A percentile compares a stretch with the other conserved stretches of the same genome.
These are phyloP conservation scores for Odontarrhena argentea DNA, from an alignment of 345 rosid species.

Conservation along the genomic window DNA sequence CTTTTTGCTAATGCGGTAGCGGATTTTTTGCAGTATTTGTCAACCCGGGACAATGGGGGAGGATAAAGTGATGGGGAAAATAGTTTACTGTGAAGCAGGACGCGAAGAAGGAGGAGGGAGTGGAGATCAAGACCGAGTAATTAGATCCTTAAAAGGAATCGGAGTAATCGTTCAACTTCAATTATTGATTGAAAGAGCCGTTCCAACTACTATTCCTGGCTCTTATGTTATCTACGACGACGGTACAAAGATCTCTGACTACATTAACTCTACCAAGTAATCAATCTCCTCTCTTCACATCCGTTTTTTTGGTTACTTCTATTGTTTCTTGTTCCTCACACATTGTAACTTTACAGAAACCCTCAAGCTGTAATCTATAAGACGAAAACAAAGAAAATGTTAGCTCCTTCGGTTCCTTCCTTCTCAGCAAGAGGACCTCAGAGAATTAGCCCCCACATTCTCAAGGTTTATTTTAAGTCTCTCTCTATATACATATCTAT, in stretches of 20 bases:
- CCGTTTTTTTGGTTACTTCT: neutral
- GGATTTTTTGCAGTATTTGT: conserved; percentile 50
- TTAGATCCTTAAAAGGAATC: conserved; percentile 53
- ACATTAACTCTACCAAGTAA: conserved; percentile 80
- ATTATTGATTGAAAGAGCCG: conserved; percentile 40
- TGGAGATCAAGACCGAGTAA: conserved; percentile 48
- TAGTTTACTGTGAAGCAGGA: conserved; percentile 60
- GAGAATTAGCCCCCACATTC: conserved; percentile 52
- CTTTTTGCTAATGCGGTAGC: too few species aligned
- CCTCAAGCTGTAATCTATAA: conserved; percentile 61
- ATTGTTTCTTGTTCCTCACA: conserved; percentile 18
- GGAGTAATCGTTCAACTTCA: conserved; percentile 53
- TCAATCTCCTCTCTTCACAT: neutral
- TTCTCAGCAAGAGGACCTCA: conserved; percentile 94
- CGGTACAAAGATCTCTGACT: conserved; percentile 55
- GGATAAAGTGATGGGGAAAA: conserved; percentile 62
- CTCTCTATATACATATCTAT: neutral
- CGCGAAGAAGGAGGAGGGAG: conserved; percentile 39
- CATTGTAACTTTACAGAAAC: conserved; percentile 42
- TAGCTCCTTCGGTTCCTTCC: conserved; percentile 63
- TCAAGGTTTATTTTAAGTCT: conserved; percentile 53
- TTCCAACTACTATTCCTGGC: conserved; percentile 45
- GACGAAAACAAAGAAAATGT: conserved; percentile 45
- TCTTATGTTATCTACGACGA: conserved; percentile 43
- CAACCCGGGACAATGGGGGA: conserved; percentile 56